Conservation (phyloP, 2,329 filamentous ascomycete species). For the Colletotrichum viniferum region DNA sequence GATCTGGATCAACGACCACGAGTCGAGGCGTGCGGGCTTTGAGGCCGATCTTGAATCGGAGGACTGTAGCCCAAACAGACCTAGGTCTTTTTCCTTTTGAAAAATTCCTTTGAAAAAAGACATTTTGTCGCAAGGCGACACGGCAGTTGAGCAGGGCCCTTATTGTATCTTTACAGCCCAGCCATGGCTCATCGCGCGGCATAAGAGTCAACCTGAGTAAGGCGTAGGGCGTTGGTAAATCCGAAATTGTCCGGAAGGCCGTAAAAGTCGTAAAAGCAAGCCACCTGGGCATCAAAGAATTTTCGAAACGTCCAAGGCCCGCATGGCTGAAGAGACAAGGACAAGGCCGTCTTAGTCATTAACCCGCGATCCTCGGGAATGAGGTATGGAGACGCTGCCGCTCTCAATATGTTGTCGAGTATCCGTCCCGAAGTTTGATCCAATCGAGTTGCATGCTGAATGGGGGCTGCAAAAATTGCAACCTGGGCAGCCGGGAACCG, state of each 20-base stretch:
- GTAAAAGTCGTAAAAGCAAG: not conserved
- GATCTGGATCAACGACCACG: not conserved
- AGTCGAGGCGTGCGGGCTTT: not conserved
- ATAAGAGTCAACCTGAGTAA: not conserved
- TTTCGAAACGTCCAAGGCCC: not conserved
- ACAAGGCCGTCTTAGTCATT: not conserved
- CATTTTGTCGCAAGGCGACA: not conserved
- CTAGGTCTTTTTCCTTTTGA: not conserved
- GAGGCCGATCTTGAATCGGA: not conserved
- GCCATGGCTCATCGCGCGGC: not conserved
- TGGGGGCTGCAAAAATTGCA: not conserved
- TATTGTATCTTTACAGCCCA: not conserved
- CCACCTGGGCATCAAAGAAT: not conserved
- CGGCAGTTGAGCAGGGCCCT: not conserved
- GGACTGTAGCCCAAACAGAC: not conserved
- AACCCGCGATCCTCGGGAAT: not conserved
- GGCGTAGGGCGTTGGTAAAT: not conserved
- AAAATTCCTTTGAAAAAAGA: not conserved
- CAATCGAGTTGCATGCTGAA: not conserved
- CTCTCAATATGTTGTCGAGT: not conserved
- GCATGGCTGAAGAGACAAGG: not conserved
- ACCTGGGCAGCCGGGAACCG: not conserved
- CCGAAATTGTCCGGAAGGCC: not conserved
- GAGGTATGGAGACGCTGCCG: not conserved
- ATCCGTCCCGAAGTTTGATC: not conserved